Evolutionary conservation across 2,329 filamentous ascomycete genomes (phyloP).

Genomic region (Elsinoe ampelina): DNA sequence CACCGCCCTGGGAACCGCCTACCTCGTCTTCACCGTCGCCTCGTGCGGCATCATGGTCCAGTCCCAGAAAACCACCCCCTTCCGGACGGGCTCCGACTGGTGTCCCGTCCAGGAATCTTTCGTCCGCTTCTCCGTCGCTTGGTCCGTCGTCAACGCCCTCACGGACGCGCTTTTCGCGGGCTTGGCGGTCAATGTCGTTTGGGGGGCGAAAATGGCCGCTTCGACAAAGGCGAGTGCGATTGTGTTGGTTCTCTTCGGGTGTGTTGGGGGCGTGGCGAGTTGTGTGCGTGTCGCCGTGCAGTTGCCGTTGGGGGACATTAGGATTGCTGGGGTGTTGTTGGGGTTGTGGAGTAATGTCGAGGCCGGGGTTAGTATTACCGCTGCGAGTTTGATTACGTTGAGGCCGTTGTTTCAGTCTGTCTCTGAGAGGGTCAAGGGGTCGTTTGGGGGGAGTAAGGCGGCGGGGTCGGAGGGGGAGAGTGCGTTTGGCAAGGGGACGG

Average conservation of each 20-base stretch:
- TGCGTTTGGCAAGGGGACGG: background rate
- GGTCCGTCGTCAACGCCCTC: conserved; percentile 26
- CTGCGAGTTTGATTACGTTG: conserved; percentile 18
- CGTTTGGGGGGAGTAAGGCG: background rate
- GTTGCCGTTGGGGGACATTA: conserved; percentile 30
- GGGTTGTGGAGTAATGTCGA: conserved; percentile 15
- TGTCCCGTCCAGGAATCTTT: conserved; percentile 23
- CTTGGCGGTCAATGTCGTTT: conserved; percentile 29
- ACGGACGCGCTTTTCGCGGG: conserved; percentile 25
- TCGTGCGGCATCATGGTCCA: conserved; percentile 13
- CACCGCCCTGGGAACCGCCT: conserved; percentile 38
- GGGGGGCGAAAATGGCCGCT: conserved; percentile 36
- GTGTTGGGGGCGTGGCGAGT: conserved; percentile 12
- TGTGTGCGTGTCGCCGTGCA: conserved; percentile 4
- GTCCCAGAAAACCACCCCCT: conserved; percentile 10
- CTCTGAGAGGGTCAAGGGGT: conserved; percentile 14
- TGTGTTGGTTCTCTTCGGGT: conserved; percentile 26
- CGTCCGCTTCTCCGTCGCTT: conserved; percentile 28
- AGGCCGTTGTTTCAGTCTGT: conserved; percentile 19
- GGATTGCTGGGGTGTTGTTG: conserved; percentile 20
- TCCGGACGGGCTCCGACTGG: conserved; percentile 29
- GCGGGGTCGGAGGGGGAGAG: background rate
- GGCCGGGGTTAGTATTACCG: conserved; percentile 16
- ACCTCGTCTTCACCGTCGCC: conserved; percentile 22
- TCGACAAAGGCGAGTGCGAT: conserved; percentile 29